Evolutionary conservation across 1,284 basidiomycete genomes (phyloP), one percentile per base, ranked within the genome.

Genomic region (Papiliotrema laurentii): DNA sequence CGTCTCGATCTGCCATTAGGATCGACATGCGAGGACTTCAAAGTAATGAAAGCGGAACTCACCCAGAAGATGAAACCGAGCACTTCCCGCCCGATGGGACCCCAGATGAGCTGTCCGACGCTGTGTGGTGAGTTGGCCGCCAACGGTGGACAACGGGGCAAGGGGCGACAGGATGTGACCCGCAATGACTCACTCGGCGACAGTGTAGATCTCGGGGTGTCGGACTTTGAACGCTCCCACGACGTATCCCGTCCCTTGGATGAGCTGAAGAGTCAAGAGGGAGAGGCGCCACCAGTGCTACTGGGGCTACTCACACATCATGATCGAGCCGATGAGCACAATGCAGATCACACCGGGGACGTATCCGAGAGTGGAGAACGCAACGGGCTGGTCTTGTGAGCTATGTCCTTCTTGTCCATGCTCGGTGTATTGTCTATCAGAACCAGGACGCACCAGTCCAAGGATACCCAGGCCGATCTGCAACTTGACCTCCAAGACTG

Each of bases 401-500:
- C 30, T 7, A 39, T 16, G 13, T 26, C 21, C 19, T 7, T 4
- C 7, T 38, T 33, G 14, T n/a, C n/a, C n/a, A n/a, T n/a, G n/a
- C n/a, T n/a, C n/a, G n/a, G n/a, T n/a, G n/a, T n/a, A n/a, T n/a
- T n/a, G n/a, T n/a, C n/a, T 16, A 33, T 10, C 14, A 21, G 14
- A 22, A 7, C 3, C 14, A 1, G 28, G 6, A 49, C 61, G 49
- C 37, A 61, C 61, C 46, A 68, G 53, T 21, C 58, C 60, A 4
- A 68, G 54, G 7, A 70, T 59, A 54, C 66, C 68, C 18, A 69
- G 53, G 18, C 66, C 69, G 44, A 71, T 64, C 53, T 71, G 69
- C 13, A 59, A 55, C 51, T 69, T 69, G 42, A 61, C 49, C 51
- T 61, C 51, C 28, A 71, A 42, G 11, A 68, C 57, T 22, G 56